A percentile compares a stretch with the other conserved stretches of the same genome.
phyloP scores from a whole-genome alignment of 768 basidiomycete species.

The Boletus rubescentipes region DNA sequence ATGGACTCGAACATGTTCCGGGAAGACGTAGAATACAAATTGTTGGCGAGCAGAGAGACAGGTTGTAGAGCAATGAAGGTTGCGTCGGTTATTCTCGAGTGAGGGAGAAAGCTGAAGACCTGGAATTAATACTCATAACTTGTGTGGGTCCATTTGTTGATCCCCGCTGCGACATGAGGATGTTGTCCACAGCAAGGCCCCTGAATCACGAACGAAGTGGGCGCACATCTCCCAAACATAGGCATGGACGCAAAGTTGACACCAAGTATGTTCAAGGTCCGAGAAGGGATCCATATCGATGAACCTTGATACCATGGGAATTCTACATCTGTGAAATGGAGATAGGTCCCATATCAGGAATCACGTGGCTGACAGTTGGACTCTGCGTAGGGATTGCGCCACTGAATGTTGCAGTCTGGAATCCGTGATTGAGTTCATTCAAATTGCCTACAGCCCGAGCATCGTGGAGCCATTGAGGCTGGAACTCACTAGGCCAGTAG shows the following conservation, averaged over 20 bases:
- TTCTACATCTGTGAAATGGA: neutral
- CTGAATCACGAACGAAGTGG: neutral
- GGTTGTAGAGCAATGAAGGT: neutral
- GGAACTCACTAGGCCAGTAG: no score
- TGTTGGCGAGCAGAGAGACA: neutral
- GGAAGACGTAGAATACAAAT: neutral
- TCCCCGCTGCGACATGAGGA: constrained; percentile 7
- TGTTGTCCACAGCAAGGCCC: neutral
- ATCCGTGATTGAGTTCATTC: no score
- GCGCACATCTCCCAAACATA: constrained; percentile 17
- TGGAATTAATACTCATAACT: constrained; percentile 9
- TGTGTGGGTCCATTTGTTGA: constrained; percentile 19
- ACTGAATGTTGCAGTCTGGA: no score
- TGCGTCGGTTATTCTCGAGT: neutral
- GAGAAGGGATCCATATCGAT: constrained; percentile 1
- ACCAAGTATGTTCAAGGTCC: constrained; percentile 9
- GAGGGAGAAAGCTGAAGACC: neutral
- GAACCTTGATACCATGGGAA: constrained; percentile 22
- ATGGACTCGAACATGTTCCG: constrained; percentile 17
- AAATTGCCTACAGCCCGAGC: no score
- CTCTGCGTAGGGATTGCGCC: no score
- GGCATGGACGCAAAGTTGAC: constrained; percentile 22
- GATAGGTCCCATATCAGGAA: no score
- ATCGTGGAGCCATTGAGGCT: no score
- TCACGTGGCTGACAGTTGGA: no score